A percentile compares a stretch with the other conserved stretches of the same genome.
Evolutionary conservation across 106 monocot species (phyloP).

Genomic region (Vanilla planifolia): DNA sequence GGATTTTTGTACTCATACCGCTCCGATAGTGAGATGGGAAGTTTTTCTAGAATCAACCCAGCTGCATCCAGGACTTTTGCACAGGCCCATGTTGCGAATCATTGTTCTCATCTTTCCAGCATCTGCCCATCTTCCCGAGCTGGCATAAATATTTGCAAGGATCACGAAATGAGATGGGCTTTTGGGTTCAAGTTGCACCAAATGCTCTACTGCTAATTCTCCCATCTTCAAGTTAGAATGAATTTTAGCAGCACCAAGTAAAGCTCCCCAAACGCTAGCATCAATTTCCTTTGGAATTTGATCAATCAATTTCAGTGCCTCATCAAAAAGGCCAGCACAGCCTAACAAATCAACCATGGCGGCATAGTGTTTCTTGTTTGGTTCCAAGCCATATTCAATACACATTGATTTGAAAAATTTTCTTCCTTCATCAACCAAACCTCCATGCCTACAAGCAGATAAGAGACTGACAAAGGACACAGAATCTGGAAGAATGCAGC

Average conservation of each 20-base stretch:
- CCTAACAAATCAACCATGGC: conserved; percentile 67
- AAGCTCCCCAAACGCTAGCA: conserved; percentile 50
- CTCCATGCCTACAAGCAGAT: conserved; percentile 77
- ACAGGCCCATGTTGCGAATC: conserved; percentile 26
- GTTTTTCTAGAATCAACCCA: conserved; percentile 32
- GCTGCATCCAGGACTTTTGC: conserved; percentile 69
- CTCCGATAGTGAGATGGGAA: too few species aligned
- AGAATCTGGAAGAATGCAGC: conserved; percentile 21
- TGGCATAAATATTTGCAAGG: conserved; percentile 64
- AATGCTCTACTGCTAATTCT: conserved; percentile 42
- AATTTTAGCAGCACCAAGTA: conserved; percentile 46
- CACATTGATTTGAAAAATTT: conserved; percentile 46
- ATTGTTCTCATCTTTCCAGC: conserved; percentile 42
- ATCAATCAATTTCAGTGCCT: conserved; percentile 40
- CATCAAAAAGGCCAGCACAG: conserved; percentile 44
- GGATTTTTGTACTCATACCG: too few species aligned
- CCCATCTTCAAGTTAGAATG: conserved; percentile 50
- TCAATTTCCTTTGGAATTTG: conserved; percentile 33
- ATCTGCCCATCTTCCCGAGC: conserved; percentile 56
- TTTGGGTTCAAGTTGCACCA: conserved; percentile 39
- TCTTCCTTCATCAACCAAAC: conserved; percentile 59
- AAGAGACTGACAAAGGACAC: conserved; percentile 47
- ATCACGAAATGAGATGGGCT: conserved; percentile 56
- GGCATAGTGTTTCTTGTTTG: conserved; percentile 48
- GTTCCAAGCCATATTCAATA: conserved; percentile 18